These are phyloP conservation scores for Boletales sp. DNA, from an alignment of 768 basidiomycete genomes.

Conservation along the genomic window DNA sequence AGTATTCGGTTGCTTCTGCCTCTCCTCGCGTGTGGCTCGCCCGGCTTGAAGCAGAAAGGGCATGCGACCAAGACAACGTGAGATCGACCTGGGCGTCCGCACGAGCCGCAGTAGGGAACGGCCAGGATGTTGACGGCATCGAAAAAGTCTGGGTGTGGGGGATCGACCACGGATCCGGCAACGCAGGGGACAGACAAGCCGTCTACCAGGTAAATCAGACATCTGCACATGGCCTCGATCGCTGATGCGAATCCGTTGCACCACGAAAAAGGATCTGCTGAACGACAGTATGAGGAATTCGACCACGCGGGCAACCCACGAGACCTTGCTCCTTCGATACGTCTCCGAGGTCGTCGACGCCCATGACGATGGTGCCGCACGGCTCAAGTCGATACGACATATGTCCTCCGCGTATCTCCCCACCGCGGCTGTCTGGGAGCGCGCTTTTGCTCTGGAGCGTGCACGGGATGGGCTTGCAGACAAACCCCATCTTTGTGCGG, in stretches of 20 bases:
- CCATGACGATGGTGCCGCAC: conserved; percentile 15
- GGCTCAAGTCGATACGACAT: conserved; percentile 34
- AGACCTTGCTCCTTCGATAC: conserved; percentile 45
- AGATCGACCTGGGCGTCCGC: conserved; percentile 44
- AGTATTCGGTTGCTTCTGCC: conserved; percentile 41
- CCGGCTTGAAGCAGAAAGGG: conserved; percentile 44
- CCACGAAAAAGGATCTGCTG: conserved; percentile 36
- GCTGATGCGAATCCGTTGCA: not conserved
- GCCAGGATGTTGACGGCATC: conserved; percentile 19
- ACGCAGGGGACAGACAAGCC: conserved; percentile 13
- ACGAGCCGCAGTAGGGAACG: conserved; percentile 31
- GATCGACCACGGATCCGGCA: conserved; percentile 26
- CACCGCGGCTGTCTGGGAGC: conserved; percentile 42
- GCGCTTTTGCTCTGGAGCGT: conserved; percentile 35
- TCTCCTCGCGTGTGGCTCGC: conserved; percentile 51
- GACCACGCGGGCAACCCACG: conserved; percentile 39
- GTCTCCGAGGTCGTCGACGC: conserved; percentile 31
- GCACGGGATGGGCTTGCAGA: conserved; percentile 14
- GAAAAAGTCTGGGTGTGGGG: conserved; percentile 57
- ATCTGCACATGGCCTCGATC: not conserved
- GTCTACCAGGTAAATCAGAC: conserved; percentile 33
- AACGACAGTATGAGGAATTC: conserved; percentile 45
- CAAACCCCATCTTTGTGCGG: conserved; percentile 17
- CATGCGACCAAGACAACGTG: conserved; percentile 23
- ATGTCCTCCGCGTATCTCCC: conserved; percentile 42